Evolutionary conservation across 108 stramenopile genomes (phyloP), one percentile per base, ranked within the genome.

Genomic region (Nitzschia sp.): DNA sequence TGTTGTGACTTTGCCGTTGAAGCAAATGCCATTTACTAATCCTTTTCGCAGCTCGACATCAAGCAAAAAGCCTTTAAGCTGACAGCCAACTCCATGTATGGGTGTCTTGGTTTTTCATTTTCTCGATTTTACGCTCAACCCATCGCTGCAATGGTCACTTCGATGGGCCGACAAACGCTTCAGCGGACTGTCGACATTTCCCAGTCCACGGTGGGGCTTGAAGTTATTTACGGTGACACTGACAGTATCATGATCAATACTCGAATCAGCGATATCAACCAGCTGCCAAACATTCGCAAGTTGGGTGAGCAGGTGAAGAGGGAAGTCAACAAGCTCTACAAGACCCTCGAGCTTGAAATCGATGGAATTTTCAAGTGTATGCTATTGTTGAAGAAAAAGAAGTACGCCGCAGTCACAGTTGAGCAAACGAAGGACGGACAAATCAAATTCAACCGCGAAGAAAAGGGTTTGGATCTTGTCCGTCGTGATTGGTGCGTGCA

Each of bases 181-280:
- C 97, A 98, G 81, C 61, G 91, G 54, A 98, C 98, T 18, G 97
- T 98, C 6, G 95, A 98, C 60, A 82, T 99, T 57, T 92, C 97
- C 21, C 92, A 96, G 73, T 74, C 91, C 21, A 73, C 91, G 54
- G 85, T 99, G 42, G 96, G 97, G 32, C 82, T 99, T 21, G 98
- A 99, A 36, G 99, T 99, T 28, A 97, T 99, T 57, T 99, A 99
- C 74, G 99, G 99, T 53, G 99, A 99, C 75, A 99, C 99, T 6
- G 99, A 99, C 77, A 92, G 90, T 64, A 98, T 99, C 80, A 99
- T 99, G 99, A 96, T 99, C 84, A 98, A 98, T 79, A 98, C 99
- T 29, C 82, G 91, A 28, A 84, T 94, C 72, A 93, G 79, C 53
- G 95, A 97, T 59, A 46, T 64, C 36, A 68, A 75, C 5, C 80